Evolutionary conservation across 1,284 basidiomycete species (phyloP).

Genomic region (Neolentinus lepideus): DNA sequence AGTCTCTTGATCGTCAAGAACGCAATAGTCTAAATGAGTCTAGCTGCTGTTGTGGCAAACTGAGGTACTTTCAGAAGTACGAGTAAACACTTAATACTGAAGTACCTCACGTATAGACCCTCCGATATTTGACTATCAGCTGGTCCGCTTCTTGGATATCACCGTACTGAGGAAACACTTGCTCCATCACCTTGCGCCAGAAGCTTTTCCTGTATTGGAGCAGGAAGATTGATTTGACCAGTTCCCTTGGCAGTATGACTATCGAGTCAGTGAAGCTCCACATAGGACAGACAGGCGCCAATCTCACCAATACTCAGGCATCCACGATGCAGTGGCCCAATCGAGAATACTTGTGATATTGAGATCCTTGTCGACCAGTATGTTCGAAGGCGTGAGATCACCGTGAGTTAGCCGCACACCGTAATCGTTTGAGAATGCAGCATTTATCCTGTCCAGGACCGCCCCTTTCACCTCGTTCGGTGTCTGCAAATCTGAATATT

Average conservation of each 20-base stretch:
- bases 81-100: no score
- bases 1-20: no score
- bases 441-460: background rate
- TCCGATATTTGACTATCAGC: background rate
- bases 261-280: background rate
- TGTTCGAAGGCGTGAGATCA: constrained; percentile 19
- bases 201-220: background rate
- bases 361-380: constrained; percentile 17
- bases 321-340: constrained; percentile 22
- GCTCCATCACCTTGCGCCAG: background rate
- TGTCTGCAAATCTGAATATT: background rate
- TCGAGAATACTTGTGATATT: constrained; percentile 17
- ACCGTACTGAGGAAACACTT: background rate
- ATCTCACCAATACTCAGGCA: constrained; percentile 23
- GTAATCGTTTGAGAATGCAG: background rate
- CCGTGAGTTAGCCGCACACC: constrained; percentile 16
- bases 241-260: background rate
- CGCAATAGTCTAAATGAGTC: no score
- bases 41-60: no score
- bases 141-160: background rate
- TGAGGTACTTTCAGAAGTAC: no score
- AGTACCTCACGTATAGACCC: background rate
- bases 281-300: background rate
- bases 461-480: background rate
- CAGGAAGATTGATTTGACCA: background rate